These are phyloP conservation scores for Dendrocalamus latiflorus DNA, from an alignment of 202 grass and related monocot species.

Conservation along the genomic window DNA sequence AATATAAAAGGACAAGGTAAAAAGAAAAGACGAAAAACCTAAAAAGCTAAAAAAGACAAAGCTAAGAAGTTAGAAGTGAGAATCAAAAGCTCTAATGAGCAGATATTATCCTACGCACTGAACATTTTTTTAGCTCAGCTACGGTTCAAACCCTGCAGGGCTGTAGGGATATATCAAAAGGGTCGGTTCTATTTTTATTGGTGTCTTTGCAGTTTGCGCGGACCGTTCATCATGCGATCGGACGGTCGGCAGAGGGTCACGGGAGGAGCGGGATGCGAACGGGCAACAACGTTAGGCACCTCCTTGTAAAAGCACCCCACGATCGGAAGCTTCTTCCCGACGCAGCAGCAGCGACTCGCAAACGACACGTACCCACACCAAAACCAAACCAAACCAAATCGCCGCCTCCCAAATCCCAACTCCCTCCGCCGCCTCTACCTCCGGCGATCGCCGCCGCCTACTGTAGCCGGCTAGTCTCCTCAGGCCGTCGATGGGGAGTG, in stretches of 20 bases:
- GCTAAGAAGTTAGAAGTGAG: too few species aligned
- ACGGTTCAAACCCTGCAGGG: neutral
- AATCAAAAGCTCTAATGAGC: too few species aligned
- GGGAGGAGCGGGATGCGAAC: neutral
- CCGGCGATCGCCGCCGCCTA: neutral
- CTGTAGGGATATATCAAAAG: neutral
- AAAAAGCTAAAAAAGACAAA: too few species aligned
- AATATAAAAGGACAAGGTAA: too few species aligned
- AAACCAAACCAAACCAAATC: constrained; percentile 20
- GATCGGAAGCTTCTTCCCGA: constrained; percentile 32
- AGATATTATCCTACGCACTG: too few species aligned
- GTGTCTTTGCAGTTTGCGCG: neutral
- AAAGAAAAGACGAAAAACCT: too few species aligned
- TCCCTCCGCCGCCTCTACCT: neutral
- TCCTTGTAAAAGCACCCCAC: neutral
- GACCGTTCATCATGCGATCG: neutral
- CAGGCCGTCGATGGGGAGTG: constrained; percentile 54
- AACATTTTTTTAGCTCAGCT: too few species aligned
- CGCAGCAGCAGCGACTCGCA: constrained; percentile 3
- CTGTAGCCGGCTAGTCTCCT: neutral
- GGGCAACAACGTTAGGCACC: neutral
- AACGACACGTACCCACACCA: neutral
- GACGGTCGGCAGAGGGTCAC: neutral
- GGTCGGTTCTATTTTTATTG: neutral
- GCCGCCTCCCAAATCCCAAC: neutral